Base-by-base conservation (phyloP, 225 moss, liverwort and hornwort species). In the Marchantia polymorpha region DNA sequence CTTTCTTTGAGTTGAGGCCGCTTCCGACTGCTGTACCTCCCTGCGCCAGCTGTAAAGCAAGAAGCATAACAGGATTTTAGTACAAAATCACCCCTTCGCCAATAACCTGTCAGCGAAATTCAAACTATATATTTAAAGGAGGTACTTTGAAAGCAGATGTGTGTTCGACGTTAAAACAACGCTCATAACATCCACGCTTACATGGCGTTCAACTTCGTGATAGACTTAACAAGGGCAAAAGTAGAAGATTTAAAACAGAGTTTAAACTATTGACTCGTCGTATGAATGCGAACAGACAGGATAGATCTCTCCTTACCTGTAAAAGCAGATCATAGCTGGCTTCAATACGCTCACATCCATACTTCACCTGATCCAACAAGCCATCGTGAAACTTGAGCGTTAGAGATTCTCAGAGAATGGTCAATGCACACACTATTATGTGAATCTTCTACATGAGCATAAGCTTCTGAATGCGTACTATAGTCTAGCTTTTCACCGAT, bases 1-100 rank as follows among this genome's bases (percentile, higher is more conserved):
- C 97, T 76, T 90, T 94, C 83, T 84, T 92, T 47, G 94, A 91
- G 80, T 94, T 97, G 47, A 97, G 90, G 68, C 96, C 96, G 83
- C 94, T 97, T 78, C 96, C 96, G 73, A 97, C 96, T 82, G 96
- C 96, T 76, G 96, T 97, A 73, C 94, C 96, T 83, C 96, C 94
- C 91, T 94, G 97, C 26, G 97, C 97, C 71, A 97, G 89, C 93
- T 97, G 92, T 64, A 74, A 84, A 10, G 49, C 25, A n/a, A 73
- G 26, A 67, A 2, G 13, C 14, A 59, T 75, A 56, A 39, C 30
- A 16, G 46, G 22, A 25, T 16, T 31, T 73, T 16, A 29, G 27
- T 73, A 25, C 54, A 73, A 0, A 39, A 27, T 23, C 72, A 17
- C 39, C 39, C 39, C 39, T 39, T 39, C 3, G 39, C 39, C 39